Conservation (phyloP, 2,329 filamentous ascomycete species). For the Exophiala dermatitidis region DNA sequence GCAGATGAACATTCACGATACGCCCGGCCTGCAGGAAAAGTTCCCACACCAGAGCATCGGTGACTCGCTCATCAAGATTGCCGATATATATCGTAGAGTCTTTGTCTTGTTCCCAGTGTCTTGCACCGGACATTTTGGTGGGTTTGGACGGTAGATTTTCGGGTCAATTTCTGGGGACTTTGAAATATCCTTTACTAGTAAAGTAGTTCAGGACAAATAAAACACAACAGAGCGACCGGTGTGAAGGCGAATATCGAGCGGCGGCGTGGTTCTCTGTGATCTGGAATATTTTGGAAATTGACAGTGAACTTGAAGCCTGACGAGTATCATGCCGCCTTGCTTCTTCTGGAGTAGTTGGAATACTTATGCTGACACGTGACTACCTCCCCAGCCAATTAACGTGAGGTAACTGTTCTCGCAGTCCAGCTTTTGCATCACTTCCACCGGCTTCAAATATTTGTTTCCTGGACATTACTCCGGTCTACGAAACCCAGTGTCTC, state of each 20-base stretch:
- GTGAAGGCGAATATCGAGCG: neutral
- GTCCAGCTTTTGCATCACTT: conserved; percentile 9
- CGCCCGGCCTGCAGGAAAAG: conserved; percentile 96
- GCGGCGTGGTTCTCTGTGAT: neutral
- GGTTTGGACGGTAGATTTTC: neutral
- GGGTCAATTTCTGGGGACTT: neutral
- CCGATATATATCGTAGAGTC: conserved; percentile 97
- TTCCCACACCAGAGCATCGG: conserved; percentile 87
- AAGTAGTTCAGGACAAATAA: neutral
- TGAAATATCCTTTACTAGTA: too few species aligned
- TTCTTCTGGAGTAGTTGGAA: conserved; percentile 1
- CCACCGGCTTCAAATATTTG: neutral
- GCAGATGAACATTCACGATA: conserved; percentile 95
- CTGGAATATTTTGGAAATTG: neutral
- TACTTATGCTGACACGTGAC: conserved; percentile 2
- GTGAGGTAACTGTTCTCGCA: neutral
- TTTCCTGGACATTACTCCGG: neutral
- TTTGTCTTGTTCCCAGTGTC: conserved; percentile 95
- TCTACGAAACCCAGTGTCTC: too few species aligned
- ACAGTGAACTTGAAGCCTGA: neutral
- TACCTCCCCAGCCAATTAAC: neutral
- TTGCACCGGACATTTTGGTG: conserved; percentile 56
- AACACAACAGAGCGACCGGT: neutral
- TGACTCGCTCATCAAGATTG: conserved; percentile 94
- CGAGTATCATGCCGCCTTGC: conserved; percentile 6